Base-by-base conservation (phyloP, 2,329 filamentous ascomycete species). In the Epichloe coenophiala region DNA sequence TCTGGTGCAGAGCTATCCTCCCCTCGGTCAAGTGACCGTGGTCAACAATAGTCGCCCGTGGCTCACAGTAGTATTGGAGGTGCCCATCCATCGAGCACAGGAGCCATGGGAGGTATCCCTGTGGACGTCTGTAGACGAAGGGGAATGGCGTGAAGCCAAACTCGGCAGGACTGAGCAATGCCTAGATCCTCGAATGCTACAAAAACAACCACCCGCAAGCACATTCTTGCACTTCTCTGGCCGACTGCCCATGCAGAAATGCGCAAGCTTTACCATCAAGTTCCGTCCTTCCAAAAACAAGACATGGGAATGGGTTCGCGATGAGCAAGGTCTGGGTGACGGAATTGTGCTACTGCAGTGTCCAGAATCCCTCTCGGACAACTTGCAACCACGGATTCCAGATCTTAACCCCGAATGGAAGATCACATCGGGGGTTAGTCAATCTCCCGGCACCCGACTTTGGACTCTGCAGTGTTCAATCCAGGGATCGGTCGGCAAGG, bases 1-100 rank as follows among this genome's bases (percentile, higher is more conserved):
- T 37, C 58, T 60, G 12, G 56, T 77, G 17, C 70, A 71, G 21
- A 73, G 72, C 53, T 83, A 81, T 59, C 90, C 90, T 12, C 80
- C 88, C 1, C 67, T 95, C 48, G 87, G 83, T 2, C 86, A 90
- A 62, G 76, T 86, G 23, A 89, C 87, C 2, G 73, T 78, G 46
- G 61, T 86, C 19, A 65, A 71, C 27, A 61, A 63, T 19, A 60
- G 60, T 2, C 57, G 75, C 59, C 70, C 84, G 39, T 62, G 64
- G 1, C 83, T 96, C 57, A 82, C 77, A 0, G 82, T 85, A 6
- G 66, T 90, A 12, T 72, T 95, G 35, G 82, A 90, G 57, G 78
- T 83, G 41, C 77, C 78, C 40, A 65, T 64, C 21, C 71, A 70
- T 37, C 75, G 75, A 45, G 71, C 72, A 7, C 68, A 76, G 15